These are phyloP conservation scores for Cetraspora pellucida DNA, from an alignment of 192 early-diverging fungal genomes.

Conservation along the genomic window DNA sequence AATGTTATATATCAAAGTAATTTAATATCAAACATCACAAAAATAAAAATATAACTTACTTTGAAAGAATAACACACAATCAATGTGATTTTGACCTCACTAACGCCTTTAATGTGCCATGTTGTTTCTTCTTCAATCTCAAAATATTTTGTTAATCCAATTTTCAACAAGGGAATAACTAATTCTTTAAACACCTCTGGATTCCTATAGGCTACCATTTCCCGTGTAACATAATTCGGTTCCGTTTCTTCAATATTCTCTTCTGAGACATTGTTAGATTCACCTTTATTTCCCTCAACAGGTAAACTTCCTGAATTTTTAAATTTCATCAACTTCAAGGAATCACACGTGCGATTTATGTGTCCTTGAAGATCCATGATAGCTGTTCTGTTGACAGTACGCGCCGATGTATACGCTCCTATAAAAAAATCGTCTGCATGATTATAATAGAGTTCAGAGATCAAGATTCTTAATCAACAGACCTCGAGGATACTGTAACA, in stretches of 20 bases:
- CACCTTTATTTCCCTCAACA: neutral
- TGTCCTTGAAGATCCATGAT: slow-evolving; percentile 63
- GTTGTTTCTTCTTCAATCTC: slow-evolving; percentile 32
- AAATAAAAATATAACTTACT: slow-evolving; percentile 34
- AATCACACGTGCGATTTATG: slow-evolving; percentile 51
- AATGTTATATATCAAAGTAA: neutral
- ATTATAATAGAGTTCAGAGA: neutral
- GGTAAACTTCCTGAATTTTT: neutral
- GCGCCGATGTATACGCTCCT: slow-evolving; percentile 69
- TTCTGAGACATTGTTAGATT: neutral
- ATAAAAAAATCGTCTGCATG: neutral
- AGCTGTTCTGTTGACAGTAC: slow-evolving; percentile 53
- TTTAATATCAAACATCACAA: slow-evolving; percentile 1
- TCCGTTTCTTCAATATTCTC: slow-evolving; percentile 21
- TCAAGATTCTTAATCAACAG: neutral
- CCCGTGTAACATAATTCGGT: slow-evolving; percentile 26
- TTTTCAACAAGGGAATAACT: slow-evolving; percentile 43
- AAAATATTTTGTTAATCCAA: slow-evolving; percentile 54
- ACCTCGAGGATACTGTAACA: slow-evolving; percentile 6
- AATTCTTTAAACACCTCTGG: slow-evolving; percentile 33
- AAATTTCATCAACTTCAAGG: slow-evolving; percentile 53
- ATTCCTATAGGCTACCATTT: slow-evolving; percentile 45
- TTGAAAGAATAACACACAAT: slow-evolving; percentile 57
- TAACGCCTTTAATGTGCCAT: slow-evolving; percentile 16
- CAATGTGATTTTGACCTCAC: slow-evolving; percentile 60